Base-by-base conservation (phyloP, 2,329 filamentous ascomycete genomes). In the Lasiodiplodia sp. region DNA sequence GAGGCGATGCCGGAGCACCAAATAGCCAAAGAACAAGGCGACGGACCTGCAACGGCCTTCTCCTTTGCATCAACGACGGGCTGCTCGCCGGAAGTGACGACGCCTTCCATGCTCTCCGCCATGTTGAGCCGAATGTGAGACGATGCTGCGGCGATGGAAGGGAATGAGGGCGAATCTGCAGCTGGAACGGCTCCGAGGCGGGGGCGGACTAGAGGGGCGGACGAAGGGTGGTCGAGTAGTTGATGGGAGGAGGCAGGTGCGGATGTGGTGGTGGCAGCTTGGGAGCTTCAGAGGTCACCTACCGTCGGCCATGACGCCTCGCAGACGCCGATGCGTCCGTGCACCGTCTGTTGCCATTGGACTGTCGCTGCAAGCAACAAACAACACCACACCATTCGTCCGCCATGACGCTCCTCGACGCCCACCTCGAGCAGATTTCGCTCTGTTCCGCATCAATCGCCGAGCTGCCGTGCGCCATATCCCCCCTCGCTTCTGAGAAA, bases 21-120 rank as follows among this genome's bases (percentile, higher is more conserved):
- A 52, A 58, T 51, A 57, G 40, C 51, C 71, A 6, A n/a, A 6
- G 16, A 31, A 64, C 2, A 12, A 7, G 8, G 37, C 28, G 37
- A 60, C 79, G 73, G 75, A 81, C 79, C 79, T 65, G 75, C 73
- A 55, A 80, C 78, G 53, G 77, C 75, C 76, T 79, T 79, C 71
- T 80, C 76, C 73, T 79, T 77, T 18, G 80, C 80, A 70, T 81
- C 79, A 63, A 74, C 75, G 69, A 78, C 79, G 67, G 78, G 76
- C 76, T 82, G 76, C 71, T 82, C 78, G 73, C 75, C 80, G 62
- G 70, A 66, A 68, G 74, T 72, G 72, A 80, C 79, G 72, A 82
- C 80, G 72, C 80, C 80, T 79, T 85, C 83, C 83, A 85, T 85
- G 76, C 80, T 82, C 72, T 85, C 83, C 70, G 82, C 82, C 83